A percentile compares a stretch with the other conserved stretches of the same genome.
These are phyloP conservation scores for Jimgerdemannia lactiflua DNA, from an alignment of 192 early-diverging fungal genomes.

Conservation along the genomic window DNA sequence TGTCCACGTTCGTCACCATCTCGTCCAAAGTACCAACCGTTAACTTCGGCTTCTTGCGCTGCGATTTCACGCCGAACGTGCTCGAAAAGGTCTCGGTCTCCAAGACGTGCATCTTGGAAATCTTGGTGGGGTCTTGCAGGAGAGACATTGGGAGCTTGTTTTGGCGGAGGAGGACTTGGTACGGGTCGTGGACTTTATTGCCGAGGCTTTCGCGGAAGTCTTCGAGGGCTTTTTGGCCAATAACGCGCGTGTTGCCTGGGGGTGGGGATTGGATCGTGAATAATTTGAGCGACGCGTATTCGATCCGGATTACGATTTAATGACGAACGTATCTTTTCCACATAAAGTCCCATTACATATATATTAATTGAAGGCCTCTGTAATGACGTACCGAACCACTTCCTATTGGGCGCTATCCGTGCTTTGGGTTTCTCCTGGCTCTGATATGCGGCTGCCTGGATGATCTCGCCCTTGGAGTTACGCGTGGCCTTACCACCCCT, in stretches of 20 bases:
- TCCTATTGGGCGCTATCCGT: conserved; percentile 90
- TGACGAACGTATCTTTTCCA: neutral
- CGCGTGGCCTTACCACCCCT: conserved; percentile 84
- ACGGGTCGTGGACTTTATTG: conserved; percentile 88
- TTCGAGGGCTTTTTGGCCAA: conserved; percentile 91
- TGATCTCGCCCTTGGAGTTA: conserved; percentile 83
- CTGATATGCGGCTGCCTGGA: conserved; percentile 93
- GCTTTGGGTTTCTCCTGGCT: conserved; percentile 69
- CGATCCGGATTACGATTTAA: neutral
- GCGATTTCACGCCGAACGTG: conserved; percentile 94
- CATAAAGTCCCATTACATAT: neutral
- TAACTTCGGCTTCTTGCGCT: conserved; percentile 93
- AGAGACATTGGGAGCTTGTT: conserved; percentile 97
- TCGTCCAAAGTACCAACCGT: conserved; percentile 72
- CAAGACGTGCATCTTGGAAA: conserved; percentile 83
- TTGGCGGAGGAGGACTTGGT: conserved; percentile 89
- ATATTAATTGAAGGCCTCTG: neutral
- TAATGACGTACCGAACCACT: conserved; percentile 83
- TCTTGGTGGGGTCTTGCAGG: conserved; percentile 74
- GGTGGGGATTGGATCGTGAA: neutral
- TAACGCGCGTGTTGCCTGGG: conserved; percentile 90
- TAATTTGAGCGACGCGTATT: neutral
- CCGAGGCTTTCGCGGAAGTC: conserved; percentile 90
- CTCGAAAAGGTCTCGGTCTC: conserved; percentile 90
- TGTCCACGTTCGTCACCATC: conserved; percentile 65